A percentile compares a stretch with the other conserved stretches of the same genome.
Conservation (phyloP, 2,329 filamentous ascomycete species). For the Epichloe uncinata region DNA sequence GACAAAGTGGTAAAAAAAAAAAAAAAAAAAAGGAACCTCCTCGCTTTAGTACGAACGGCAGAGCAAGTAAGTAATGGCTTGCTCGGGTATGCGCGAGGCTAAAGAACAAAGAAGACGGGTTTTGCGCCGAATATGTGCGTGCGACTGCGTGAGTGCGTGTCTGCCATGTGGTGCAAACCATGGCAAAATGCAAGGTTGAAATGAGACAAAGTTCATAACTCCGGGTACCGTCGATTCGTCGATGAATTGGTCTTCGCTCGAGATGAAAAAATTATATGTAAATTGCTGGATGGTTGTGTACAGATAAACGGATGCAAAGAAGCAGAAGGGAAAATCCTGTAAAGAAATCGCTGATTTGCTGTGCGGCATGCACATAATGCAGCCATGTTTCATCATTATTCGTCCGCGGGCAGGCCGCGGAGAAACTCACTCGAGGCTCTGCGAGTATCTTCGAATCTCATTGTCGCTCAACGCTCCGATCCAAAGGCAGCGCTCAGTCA, state of each 20-base stretch:
- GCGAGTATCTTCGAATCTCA: conserved; percentile 49
- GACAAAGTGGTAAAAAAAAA: conserved; percentile 2
- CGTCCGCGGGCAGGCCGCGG: too few species aligned
- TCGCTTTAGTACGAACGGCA: not conserved
- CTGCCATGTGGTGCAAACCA: not conserved
- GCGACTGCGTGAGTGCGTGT: not conserved
- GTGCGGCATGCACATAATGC: not conserved
- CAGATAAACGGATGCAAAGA: too few species aligned
- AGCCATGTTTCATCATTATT: too few species aligned
- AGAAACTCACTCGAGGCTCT: conserved; percentile 28
- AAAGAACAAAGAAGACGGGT: not conserved
- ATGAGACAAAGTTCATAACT: too few species aligned
- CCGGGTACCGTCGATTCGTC: not conserved
- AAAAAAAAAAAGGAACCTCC: not conserved
- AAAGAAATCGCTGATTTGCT: too few species aligned
- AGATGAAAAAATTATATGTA: not conserved
- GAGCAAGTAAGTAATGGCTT: conserved; percentile 1
- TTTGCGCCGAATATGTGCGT: not conserved
- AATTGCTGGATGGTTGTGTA: too few species aligned
- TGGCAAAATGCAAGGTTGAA: not conserved
- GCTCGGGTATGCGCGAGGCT: not conserved
- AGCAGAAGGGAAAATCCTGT: too few species aligned
- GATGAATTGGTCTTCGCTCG: not conserved
- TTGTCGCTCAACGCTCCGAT: conserved; percentile 62
- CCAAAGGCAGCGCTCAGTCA: conserved; percentile 75